Base-by-base conservation (phyloP, 2,329 filamentous ascomycete species). In the Cephalotrichum gorgonifer region DNA sequence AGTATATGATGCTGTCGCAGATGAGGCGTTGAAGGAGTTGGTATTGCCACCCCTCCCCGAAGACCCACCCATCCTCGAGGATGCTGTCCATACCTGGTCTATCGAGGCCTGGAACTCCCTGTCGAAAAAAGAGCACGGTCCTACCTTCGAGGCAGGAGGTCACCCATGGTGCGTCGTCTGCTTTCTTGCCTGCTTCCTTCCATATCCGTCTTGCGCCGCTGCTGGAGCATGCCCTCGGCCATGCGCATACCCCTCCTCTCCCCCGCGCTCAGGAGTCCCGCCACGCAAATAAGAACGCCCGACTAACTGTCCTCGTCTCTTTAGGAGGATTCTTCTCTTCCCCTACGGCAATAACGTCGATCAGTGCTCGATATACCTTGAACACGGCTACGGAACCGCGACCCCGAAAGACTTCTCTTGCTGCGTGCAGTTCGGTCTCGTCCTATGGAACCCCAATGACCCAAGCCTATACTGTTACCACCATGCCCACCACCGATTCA, bases 281-380 rank as follows among this genome's bases (percentile, higher is more conserved):
- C 35, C 35, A 22, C 3, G 17, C 5, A 9, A 39, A 31, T 31
- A 15, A 11, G 30, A 31, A 15, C 11, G 8, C 30, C 15, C n/a
- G 17, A 11, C 30, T 56, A 51, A 54, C 55, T 42, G 44, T 47
- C 48, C 57, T 60, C 44, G 61, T 53, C 46, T 23, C 15, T 44
- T 31, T 26, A 90, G 86, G 93, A 86, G 91, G 59, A 85, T 97
- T 58, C 78, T 98, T 14, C 89, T 98, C 63, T 98, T 98, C 61
- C 91, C 93, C 0, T 89, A 83, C 54, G 93, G 93, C 47, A 98
- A 98, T 64, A 91, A 95, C 56, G 86, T 90, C 50, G 91, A 97
- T 56, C 86, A 88, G 60, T 88, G 86, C 43, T 97, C 93, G 6
- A 88, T 98, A 64, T 98, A 97, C 65, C 79, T 98, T 22, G 93